Base-by-base conservation (phyloP, 257 asterid genomes). In the Buddleja alternifolia region DNA sequence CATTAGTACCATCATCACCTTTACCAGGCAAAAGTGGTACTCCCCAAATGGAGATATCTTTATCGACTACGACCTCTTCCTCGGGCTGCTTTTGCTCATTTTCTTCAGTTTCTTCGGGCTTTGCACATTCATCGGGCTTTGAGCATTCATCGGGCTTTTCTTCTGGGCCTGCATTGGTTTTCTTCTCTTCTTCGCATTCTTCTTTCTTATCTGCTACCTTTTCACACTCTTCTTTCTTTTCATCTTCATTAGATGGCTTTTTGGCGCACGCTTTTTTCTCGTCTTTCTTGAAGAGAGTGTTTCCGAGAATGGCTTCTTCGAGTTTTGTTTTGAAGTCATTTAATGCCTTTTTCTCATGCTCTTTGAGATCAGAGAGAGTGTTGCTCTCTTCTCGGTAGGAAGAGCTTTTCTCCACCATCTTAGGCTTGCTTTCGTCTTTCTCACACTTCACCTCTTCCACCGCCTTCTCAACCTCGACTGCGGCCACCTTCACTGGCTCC, bases 301-400 rank as follows among this genome's bases (percentile, higher is more conserved):
- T 83, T 20, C 75, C 85, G 5, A 75, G 68, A 52, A 89, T 89
- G 77, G 94, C 88, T 45, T 80, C 90, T 72, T 89, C 87, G 21
- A 89, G 84, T 75, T 82, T 86, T 0, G 87, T 52, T 74, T 86
- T 86, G 57, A 89, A 76, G 39, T 86, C 96, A 34, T 42, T 73
- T 66, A 89, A 67, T 1, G 92, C 88, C 77, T 86, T 89, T 73
- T 66, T 85, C 73, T 89, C 96, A 65, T 73, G 72, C 39, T 85
- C 94, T 7, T 85, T 89, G 14, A 89, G 82, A 80, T 89, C 92
- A 61, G 92, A 80, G 57, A 66, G 84, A 15, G 85, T 72, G 57
- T 81, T 85, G 85, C 90, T 89, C 81, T 89, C 94, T 54, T 89
- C 96, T 75, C 96, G 86, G 76, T 89, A 89, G 15, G 96, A 86